A percentile compares a stretch with the other conserved stretches of the same genome.
Evolutionary conservation across 306 rosid genomes (phyloP).

Genomic region (Rosa lucieae): DNA sequence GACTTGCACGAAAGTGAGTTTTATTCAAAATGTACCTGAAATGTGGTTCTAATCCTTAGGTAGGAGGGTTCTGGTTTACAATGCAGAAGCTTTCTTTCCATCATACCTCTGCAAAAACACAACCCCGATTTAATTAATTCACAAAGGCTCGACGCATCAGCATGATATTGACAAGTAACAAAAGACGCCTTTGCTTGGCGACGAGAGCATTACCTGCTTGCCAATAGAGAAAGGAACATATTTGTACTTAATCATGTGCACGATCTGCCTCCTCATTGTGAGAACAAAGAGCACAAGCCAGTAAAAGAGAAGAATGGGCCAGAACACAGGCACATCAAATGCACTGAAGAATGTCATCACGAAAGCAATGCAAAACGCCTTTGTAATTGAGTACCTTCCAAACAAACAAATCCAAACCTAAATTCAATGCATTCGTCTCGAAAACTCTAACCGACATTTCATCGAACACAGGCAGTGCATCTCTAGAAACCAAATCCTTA

Average conservation of each 20-base stretch:
- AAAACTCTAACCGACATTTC: no score
- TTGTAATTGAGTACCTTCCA: conserved; percentile 84
- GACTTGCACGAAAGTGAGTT: conserved; percentile 28
- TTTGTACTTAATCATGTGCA: conserved; percentile 92
- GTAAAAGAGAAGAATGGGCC: conserved; percentile 97
- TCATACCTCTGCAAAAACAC: conserved; percentile 60
- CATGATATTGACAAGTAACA: conserved; percentile 5
- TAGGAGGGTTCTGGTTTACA: conserved; percentile 42
- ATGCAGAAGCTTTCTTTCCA: conserved; percentile 54
- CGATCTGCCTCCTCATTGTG: conserved; percentile 92
- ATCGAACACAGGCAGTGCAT: no score
- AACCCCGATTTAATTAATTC: neutral
- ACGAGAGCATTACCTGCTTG: conserved; percentile 59
- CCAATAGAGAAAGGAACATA: conserved; percentile 97
- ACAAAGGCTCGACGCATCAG: neutral
- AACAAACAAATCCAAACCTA: conserved; percentile 18
- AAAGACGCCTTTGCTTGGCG: neutral
- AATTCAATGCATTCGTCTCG: neutral
- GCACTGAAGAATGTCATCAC: conserved; percentile 72
- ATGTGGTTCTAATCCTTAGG: conserved; percentile 45
- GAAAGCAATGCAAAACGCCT: conserved; percentile 89
- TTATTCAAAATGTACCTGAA: conserved; percentile 37
- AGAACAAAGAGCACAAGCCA: conserved; percentile 79
- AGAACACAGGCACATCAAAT: conserved; percentile 84
- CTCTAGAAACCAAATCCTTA: no score